These are phyloP conservation scores for Beauveria brongniartii DNA, from an alignment of 2,329 filamentous ascomycete genomes.

Conservation along the genomic window DNA sequence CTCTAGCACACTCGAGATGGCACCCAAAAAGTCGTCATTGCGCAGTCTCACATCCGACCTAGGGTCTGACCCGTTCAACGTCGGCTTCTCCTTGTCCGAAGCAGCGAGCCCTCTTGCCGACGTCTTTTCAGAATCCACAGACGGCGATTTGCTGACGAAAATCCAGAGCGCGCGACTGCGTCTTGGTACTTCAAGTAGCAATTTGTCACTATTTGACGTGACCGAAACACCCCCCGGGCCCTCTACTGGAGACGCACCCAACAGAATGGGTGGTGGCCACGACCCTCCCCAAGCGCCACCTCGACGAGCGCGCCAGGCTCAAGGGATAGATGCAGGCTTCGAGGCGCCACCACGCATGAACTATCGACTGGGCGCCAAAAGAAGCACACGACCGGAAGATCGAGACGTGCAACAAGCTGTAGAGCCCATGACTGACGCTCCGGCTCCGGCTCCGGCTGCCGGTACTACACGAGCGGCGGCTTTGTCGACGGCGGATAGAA, in stretches of 20 bases:
- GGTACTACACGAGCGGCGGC: conserved; percentile 31
- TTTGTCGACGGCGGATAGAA: conserved; percentile 54
- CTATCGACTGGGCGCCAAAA: conserved; percentile 42
- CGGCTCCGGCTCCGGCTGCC: conserved; percentile 26
- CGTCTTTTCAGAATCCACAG: conserved; percentile 33
- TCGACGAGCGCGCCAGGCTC: conserved; percentile 46
- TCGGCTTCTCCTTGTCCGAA: conserved; percentile 31
- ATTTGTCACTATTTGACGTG: conserved; percentile 39
- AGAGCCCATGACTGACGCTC: conserved; percentile 35
- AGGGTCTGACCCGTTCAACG: conserved; percentile 44
- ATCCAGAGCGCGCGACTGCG: conserved; percentile 44
- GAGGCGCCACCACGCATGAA: conserved; percentile 60
- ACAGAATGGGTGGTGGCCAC: conserved; percentile 19
- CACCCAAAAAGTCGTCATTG: conserved; percentile 32
- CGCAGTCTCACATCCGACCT: conserved; percentile 30
- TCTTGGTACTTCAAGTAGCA: conserved; percentile 30
- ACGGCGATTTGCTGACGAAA: conserved; percentile 49
- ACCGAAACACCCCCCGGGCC: conserved; percentile 50
- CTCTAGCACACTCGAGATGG: conserved; percentile 30
- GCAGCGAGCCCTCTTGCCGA: conserved; percentile 35
- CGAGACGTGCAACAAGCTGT: conserved; percentile 24
- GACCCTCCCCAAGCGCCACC: conserved; percentile 46
- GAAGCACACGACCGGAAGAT: conserved; percentile 29
- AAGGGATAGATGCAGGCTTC: conserved; percentile 40
- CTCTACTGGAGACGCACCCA: conserved; percentile 16